Percentiles rank a stretch among this genome's conserved stretches.
These are phyloP conservation scores for Pleurotus tuoliensis DNA, from an alignment of 768 basidiomycete species.

Conservation along the genomic window DNA sequence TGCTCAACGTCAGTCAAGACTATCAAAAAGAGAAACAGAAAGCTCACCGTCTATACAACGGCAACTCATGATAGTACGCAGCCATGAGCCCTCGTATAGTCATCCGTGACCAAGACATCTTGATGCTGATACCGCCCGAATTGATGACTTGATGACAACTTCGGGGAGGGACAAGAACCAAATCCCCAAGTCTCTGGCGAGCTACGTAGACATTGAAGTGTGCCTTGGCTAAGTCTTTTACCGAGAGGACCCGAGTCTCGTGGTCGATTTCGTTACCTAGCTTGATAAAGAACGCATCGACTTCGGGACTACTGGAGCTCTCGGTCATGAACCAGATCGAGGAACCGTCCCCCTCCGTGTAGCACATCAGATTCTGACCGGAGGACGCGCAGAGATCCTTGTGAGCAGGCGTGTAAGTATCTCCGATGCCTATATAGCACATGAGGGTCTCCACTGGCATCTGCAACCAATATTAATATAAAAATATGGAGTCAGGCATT, in stretches of 20 bases:
- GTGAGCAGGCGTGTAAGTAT: slow-evolving; percentile 82
- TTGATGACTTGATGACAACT: slow-evolving; percentile 87
- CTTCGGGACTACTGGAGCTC: slow-evolving; percentile 49
- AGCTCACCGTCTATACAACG: slow-evolving; percentile 71
- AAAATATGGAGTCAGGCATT: not conserved
- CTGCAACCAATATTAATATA: slow-evolving; percentile 27
- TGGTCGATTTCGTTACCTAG: slow-evolving; percentile 65
- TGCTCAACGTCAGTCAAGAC: slow-evolving; percentile 20
- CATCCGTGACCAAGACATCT: slow-evolving; percentile 88
- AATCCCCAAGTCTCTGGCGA: slow-evolving; percentile 72
- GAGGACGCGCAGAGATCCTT: slow-evolving; percentile 83
- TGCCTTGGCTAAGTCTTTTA: slow-evolving; percentile 61
- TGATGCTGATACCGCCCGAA: slow-evolving; percentile 74
- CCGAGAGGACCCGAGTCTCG: slow-evolving; percentile 61
- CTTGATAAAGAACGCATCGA: slow-evolving; percentile 54
- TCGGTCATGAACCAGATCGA: slow-evolving; percentile 89
- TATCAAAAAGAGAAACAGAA: not conserved
- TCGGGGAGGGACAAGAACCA: slow-evolving; percentile 77
- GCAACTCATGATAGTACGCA: slow-evolving; percentile 70
- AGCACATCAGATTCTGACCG: slow-evolving; percentile 86
- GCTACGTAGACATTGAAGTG: slow-evolving; percentile 68
- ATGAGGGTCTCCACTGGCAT: slow-evolving; percentile 71
- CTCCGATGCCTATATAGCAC: slow-evolving; percentile 81
- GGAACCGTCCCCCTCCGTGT: slow-evolving; percentile 65
- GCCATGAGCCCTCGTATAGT: slow-evolving; percentile 54